These are phyloP conservation scores for Jamesozyma gamospora DNA, from an alignment of 805 yeast species.

Conservation along the genomic window DNA sequence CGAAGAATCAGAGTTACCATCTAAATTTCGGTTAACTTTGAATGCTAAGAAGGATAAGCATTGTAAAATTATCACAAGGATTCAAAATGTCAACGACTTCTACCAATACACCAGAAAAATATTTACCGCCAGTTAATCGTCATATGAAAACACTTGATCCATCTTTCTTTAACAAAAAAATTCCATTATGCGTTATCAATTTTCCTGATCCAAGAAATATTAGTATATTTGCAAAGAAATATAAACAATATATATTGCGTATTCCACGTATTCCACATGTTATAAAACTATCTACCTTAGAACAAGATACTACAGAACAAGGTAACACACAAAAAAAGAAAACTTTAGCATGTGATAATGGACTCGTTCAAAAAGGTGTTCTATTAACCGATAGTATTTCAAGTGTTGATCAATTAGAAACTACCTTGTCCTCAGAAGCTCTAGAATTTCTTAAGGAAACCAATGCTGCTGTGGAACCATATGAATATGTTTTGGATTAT, in stretches of 20 bases:
- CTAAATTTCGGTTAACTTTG: no score
- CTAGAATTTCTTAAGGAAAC: constrained; percentile 37
- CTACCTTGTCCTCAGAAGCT: constrained; percentile 35
- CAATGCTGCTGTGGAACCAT: constrained; percentile 40
- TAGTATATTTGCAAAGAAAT: constrained; percentile 49
- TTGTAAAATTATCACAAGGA: neutral
- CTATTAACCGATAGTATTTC: constrained; percentile 46
- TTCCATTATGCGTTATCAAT: constrained; percentile 55
- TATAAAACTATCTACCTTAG: constrained; percentile 31
- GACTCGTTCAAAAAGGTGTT: constrained; percentile 33
- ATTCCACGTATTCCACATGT: constrained; percentile 66
- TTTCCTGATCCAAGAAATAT: constrained; percentile 59
- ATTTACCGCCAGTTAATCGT: constrained; percentile 58
- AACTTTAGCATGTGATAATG: constrained; percentile 22
- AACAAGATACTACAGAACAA: constrained; percentile 6
- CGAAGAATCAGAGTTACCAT: no score
- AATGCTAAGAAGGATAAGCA: no score
- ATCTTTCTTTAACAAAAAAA: constrained; percentile 45
- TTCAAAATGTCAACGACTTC: constrained; percentile 1
- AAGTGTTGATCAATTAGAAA: constrained; percentile 30
- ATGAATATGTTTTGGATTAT: constrained; percentile 52
- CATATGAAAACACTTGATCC: constrained; percentile 60
- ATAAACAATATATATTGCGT: constrained; percentile 52
- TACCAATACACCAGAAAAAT: constrained; percentile 6
- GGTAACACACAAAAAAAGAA: constrained; percentile 7